A percentile compares a stretch with the other conserved stretches of the same genome.
Conservation (phyloP, 164 flowering plant genomes). For the Warburgia ugandensis region DNA sequence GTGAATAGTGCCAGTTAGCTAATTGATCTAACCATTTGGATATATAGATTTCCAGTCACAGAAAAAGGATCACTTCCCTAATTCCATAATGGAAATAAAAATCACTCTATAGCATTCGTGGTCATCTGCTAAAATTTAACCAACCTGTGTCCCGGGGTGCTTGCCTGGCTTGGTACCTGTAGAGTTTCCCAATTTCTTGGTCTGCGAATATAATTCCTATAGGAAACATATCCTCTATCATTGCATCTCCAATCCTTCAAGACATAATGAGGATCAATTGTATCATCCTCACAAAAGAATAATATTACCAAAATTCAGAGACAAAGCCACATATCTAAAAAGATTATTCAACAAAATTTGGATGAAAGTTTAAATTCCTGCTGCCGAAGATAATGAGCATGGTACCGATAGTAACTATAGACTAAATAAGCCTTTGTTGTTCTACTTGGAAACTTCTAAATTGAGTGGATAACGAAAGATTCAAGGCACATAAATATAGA, state of each 20-base stretch:
- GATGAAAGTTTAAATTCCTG: no score
- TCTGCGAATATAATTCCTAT: conserved; percentile 73
- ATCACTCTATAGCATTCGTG: no score
- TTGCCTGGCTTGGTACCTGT: conserved; percentile 50
- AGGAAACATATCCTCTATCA: conserved; percentile 89
- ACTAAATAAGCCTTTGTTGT: no score
- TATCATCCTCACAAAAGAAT: neutral
- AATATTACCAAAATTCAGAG: neutral
- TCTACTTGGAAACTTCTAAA: no score
- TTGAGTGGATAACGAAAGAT: no score
- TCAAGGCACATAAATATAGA: neutral
- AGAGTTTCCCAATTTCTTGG: conserved; percentile 82
- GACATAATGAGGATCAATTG: conserved; percentile 9
- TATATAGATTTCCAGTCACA: no score
- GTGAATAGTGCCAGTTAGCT: no score
- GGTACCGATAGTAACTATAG: no score
- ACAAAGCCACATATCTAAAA: neutral
- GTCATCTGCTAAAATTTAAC: conserved; percentile 5
- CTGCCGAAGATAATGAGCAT: no score
- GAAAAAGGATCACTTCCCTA: neutral
- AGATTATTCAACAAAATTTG: neutral
- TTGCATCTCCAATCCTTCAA: conserved; percentile 96
- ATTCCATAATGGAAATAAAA: neutral
- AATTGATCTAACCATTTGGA: no score
- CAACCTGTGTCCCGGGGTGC: conserved; percentile 93